phyloP scores from a whole-genome alignment of 805 yeast genomes.

The Kazachstania taianensis region DNA sequence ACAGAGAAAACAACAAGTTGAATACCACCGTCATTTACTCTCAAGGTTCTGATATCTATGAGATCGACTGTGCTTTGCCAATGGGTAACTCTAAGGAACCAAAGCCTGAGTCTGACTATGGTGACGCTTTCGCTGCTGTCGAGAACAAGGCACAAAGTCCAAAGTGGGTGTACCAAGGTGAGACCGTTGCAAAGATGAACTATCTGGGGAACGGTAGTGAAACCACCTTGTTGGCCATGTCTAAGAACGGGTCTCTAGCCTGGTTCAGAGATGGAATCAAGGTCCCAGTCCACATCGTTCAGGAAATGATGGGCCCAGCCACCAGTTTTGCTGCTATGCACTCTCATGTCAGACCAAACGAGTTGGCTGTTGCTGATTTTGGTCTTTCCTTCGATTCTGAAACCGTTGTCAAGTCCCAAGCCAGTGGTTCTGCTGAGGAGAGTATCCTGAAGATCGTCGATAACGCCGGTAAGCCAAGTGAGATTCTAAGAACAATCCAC shows the following conservation, averaged over 20 bases:
- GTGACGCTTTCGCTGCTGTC: constrained; percentile 55
- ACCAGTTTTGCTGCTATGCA: constrained; percentile 23
- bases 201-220: constrained; percentile 32
- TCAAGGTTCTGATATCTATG: constrained; percentile 25
- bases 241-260: constrained; percentile 25
- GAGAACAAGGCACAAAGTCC: constrained; percentile 11
- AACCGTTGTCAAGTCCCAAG: constrained; percentile 24
- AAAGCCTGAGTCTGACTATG: constrained; percentile 48
- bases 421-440: constrained; percentile 19
- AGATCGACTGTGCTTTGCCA: constrained; percentile 23
- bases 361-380: constrained; percentile 22
- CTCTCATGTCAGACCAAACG: constrained; percentile 15
- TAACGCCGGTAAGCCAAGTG: constrained; percentile 25
- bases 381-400: constrained; percentile 18
- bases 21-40: constrained; percentile 22
- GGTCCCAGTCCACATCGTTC: constrained; percentile 25
- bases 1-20: constrained; percentile 21
- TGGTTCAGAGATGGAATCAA: constrained; percentile 25
- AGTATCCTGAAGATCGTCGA: constrained; percentile 24
- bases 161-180: constrained; percentile 26
- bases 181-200: constrained; percentile 19
- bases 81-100: constrained; percentile 12
- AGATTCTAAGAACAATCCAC: constrained; percentile 16
- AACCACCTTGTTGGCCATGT: constrained; percentile 27
- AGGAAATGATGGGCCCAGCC: constrained; percentile 25